These are phyloP conservation scores for Microcyclosporella mali DNA, from an alignment of 2,329 filamentous ascomycete species.

Conservation along the genomic window DNA sequence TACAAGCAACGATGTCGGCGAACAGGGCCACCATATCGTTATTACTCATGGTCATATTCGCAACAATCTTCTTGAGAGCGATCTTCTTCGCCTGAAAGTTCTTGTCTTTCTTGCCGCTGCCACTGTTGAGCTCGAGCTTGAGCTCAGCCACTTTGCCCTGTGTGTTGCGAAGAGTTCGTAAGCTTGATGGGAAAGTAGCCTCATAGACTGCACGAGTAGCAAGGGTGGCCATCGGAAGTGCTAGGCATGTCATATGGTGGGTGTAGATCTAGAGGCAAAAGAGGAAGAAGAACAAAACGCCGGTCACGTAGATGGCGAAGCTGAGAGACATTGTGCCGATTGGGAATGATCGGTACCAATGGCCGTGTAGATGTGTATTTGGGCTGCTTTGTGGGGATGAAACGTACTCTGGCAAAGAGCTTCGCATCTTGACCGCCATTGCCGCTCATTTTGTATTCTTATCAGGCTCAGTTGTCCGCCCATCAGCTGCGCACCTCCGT, in stretches of 20 bases:
- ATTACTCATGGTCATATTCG: slow-evolving; percentile 99
- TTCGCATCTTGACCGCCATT: slow-evolving; percentile 88
- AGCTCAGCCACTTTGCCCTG: slow-evolving; percentile 99
- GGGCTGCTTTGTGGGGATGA: not conserved
- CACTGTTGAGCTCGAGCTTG: slow-evolving; percentile 66
- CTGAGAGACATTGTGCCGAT: too few species aligned
- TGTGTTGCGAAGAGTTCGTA: slow-evolving; percentile 26
- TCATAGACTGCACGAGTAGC: too few species aligned
- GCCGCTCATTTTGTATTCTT: slow-evolving; percentile 44
- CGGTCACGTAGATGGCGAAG: not conserved
- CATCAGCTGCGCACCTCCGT: not conserved
- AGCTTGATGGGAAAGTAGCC: slow-evolving; percentile 7
- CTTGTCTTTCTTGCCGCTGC: slow-evolving; percentile 85
- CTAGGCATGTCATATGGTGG: not conserved
- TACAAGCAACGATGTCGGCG: slow-evolving; percentile 89
- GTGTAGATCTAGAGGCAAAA: slow-evolving; percentile 3
- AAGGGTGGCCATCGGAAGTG: too few species aligned
- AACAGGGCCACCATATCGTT: slow-evolving; percentile 99
- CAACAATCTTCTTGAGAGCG: slow-evolving; percentile 97
- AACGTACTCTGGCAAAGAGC: slow-evolving; percentile 91
- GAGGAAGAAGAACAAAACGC: not conserved
- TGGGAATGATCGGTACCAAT: too few species aligned
- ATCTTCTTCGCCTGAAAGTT: slow-evolving; percentile 94
- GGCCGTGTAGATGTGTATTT: too few species aligned
- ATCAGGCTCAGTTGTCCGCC: not conserved